A percentile compares a stretch with the other conserved stretches of the same genome.
These are phyloP conservation scores for Gossypium trilobum DNA, from an alignment of 441 rosid species.

Conservation along the genomic window DNA sequence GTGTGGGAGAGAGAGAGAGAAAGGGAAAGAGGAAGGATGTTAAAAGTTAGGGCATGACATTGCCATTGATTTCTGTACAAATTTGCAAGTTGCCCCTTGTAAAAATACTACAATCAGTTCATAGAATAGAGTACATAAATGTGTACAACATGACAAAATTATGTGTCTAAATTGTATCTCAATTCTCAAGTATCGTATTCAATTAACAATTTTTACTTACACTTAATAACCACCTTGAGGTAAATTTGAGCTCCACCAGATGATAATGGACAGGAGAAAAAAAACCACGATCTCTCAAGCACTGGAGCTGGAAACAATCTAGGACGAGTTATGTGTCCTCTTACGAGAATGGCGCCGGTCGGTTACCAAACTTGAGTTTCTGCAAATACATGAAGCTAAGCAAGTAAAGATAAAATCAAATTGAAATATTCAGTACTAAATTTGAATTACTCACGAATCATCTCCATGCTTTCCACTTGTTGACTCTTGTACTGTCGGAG, in stretches of 20 bases:
- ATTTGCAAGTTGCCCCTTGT: conserved; percentile 19
- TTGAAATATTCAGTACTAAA: not conserved
- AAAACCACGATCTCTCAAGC: not conserved
- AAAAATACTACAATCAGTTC: conserved; percentile 5
- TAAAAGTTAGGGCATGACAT: conserved; percentile 10
- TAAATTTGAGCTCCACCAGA: conserved; percentile 12
- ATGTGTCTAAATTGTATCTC: not conserved
- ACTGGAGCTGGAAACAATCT: conserved; percentile 2
- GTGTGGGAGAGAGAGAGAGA: not conserved
- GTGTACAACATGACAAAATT: conserved; percentile 29
- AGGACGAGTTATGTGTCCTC: conserved; percentile 27
- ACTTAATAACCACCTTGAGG: conserved; percentile 11
- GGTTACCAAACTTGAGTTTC: conserved; percentile 28
- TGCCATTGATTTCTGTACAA: conserved; percentile 32
- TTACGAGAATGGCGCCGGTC: conserved; percentile 27
- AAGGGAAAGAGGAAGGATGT: not conserved
- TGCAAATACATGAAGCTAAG: conserved; percentile 20
- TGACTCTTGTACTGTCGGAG: conserved; percentile 33
- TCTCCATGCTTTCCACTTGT: conserved; percentile 40
- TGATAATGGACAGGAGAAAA: not conserved
- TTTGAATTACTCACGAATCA: conserved; percentile 40
- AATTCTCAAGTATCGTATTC: conserved; percentile 6
- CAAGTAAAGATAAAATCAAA: not conserved
- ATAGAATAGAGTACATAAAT: conserved; percentile 16
- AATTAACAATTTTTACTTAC: conserved; percentile 13